A percentile compares a stretch with the other conserved stretches of the same genome.
phyloP scores from a whole-genome alignment of 2,329 filamentous ascomycete genomes.

The Grosmannia serpens region DNA sequence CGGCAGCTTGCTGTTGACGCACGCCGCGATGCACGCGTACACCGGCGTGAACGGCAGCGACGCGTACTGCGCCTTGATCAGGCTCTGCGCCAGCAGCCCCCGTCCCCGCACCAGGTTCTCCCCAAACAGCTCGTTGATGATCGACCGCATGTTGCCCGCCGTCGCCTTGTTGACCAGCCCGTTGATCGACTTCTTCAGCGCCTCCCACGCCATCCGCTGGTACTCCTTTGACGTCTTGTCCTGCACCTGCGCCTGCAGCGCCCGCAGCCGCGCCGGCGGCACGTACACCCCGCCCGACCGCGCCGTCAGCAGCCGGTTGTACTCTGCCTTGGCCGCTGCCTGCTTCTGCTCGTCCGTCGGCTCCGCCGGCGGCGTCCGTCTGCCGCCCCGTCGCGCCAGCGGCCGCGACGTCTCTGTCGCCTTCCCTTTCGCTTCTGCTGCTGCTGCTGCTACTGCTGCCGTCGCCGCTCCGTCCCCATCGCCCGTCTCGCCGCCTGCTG shows the following conservation, averaged over 20 bases:
- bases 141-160: constrained; percentile 93
- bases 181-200: constrained; percentile 96
- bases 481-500: background rate
- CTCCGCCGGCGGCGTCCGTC: constrained; percentile 24
- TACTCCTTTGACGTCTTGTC: constrained; percentile 96
- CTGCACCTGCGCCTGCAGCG: constrained; percentile 91
- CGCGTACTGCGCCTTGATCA: constrained; percentile 97
- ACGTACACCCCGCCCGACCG: constrained; percentile 95
- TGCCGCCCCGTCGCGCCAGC: background rate
- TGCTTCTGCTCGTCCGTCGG: constrained; percentile 74
- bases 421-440: background rate
- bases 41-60: constrained; percentile 94
- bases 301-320: constrained; percentile 83
- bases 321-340: constrained; percentile 80
- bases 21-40: constrained; percentile 88
- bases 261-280: constrained; percentile 78
- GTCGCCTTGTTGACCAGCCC: constrained; percentile 99
- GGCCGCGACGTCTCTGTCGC: background rate
- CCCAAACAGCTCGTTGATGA: constrained; percentile 88
- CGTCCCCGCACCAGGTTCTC: constrained; percentile 89
- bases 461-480: background rate
- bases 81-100: constrained; percentile 85
- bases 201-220: constrained; percentile 98
- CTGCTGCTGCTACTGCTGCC: background rate
- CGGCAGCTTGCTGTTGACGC: constrained; percentile 94